Base-by-base conservation (phyloP, 2,329 filamentous ascomycete genomes). In the Colletotrichum coccodes region DNA sequence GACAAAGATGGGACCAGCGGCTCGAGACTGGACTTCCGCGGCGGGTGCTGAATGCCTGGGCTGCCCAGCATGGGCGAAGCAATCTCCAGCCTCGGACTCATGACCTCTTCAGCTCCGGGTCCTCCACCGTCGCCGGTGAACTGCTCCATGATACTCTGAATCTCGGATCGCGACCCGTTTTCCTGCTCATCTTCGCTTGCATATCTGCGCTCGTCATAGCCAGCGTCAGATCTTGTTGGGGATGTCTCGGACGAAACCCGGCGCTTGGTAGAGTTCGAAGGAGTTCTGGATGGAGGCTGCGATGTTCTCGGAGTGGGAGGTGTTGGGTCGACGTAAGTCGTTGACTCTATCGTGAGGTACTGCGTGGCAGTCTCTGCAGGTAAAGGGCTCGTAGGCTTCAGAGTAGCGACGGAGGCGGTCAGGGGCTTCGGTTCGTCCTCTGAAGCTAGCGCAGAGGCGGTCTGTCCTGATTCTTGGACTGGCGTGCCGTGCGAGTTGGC, bases 101-200 rank as follows among this genome's bases (percentile, higher is more conserved):
- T 97, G 76, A 97, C 94, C 79, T 97, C 94, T 58, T 95, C 91
- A 70, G 88, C 90, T 6, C 87, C 91, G 2, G 90, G 92, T 0
- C 91, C 93, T 59, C 90, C 89, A 32, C 89, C 89, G 58, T 89
- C 89, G 76, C 93, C 90, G 73, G 92, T 91, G 74, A 98, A 98
- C 80, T 98, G 96, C 71, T 94, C 94, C 94, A 99, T 98, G 78
- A 99, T 98, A 77, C 89, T 97, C 80, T 98, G 94, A 69, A 99
- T 98, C 82, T 99, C 96, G 6, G 92, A 91, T 68, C 90, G 89
- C 1, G 93, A 94, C 59, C 89, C 90, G 58, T 88, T 88, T 54
- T 94, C 90, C 26, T 89, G 87, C 62, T 89, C 87, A 75, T 90
- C 89, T 75, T 91, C 90, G 73, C 86, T 90, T 40, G 84, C 73